These are phyloP conservation scores for Euphorbia schlechtendalii DNA, from an alignment of 441 rosid species.

Conservation along the genomic window DNA sequence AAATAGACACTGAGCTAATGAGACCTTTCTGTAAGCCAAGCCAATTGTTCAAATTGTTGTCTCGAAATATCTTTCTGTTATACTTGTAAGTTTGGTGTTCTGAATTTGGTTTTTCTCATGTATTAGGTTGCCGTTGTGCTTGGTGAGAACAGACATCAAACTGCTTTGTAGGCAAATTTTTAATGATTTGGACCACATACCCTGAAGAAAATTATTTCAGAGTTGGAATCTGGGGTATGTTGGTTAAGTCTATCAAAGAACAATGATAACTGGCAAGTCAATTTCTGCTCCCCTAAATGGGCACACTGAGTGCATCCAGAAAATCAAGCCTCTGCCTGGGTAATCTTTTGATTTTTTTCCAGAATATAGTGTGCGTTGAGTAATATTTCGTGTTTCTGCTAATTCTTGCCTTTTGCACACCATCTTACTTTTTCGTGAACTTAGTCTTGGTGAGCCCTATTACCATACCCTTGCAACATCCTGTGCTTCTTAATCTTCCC, in stretches of 20 bases:
- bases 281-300: slow-evolving; percentile 53
- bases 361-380: background rate
- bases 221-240: slow-evolving; percentile 55
- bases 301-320: slow-evolving; percentile 39
- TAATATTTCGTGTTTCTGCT: too few relatives aligned
- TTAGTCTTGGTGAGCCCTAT: too few relatives aligned
- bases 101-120: background rate
- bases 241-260: too few relatives aligned
- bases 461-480: background rate
- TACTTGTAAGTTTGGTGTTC: too few relatives aligned
- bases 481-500: too few relatives aligned
- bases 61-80: too few relatives aligned
- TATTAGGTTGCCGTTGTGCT: slow-evolving; percentile 26
- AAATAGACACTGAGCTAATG: background rate
- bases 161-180: slow-evolving; percentile 23
- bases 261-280: slow-evolving; percentile 65
- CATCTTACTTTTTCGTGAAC: too few relatives aligned
- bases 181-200: slow-evolving; percentile 56
- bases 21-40: background rate
- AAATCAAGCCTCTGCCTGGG: slow-evolving; percentile 62
- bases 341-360: slow-evolving; percentile 25
- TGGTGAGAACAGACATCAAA: slow-evolving; percentile 18
- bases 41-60: background rate
- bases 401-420: too few relatives aligned
- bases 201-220: slow-evolving; percentile 36